Conservation (phyloP, 257 asterid genomes). For the Anisodus acutangulus region DNA sequence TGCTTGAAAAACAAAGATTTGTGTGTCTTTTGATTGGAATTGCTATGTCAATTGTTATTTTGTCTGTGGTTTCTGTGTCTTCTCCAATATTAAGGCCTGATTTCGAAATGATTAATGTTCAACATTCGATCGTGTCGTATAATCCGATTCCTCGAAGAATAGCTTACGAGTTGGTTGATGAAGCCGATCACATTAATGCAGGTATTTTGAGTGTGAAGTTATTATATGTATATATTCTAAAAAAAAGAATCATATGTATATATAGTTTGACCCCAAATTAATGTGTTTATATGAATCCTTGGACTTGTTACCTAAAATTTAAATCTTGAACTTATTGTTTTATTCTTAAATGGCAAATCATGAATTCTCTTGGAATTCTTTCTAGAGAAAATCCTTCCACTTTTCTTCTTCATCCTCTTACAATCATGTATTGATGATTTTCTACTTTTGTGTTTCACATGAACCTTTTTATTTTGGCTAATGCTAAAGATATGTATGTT, state of each 20-base stretch:
- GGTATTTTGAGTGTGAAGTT: background rate
- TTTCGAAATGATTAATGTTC: background rate
- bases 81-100: background rate
- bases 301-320: no score
- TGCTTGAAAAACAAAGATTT: conserved; percentile 59
- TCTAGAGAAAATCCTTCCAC: no score
- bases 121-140: background rate
- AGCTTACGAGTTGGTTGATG: conserved; percentile 6
- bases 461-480: no score
- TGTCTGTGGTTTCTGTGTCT: background rate
- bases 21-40: conserved; percentile 39
- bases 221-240: no score
- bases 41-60: background rate
- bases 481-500: no score
- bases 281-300: no score
- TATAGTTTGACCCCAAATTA: no score
- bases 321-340: no score
- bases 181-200: conserved; percentile 13
- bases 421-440: no score
- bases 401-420: no score
- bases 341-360: background rate
- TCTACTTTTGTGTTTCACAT: no score
- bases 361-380: background rate
- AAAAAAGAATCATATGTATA: no score
- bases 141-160: conserved; percentile 31